phyloP scores from a whole-genome alignment of 2,329 filamentous ascomycete genomes.

The Botrytis deweyae region DNA sequence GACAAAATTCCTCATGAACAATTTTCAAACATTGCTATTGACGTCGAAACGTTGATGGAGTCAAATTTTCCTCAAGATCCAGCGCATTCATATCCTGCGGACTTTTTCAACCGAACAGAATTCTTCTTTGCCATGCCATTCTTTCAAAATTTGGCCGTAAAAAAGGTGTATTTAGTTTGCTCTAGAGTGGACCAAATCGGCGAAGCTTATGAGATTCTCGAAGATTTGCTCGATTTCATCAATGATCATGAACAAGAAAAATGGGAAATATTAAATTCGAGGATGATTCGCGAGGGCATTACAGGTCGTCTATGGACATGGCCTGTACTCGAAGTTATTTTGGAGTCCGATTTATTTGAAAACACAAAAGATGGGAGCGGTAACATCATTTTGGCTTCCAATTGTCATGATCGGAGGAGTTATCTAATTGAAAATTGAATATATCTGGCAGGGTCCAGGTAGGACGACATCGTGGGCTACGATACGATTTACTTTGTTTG shows the following conservation, averaged over 20 bases:
- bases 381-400: neutral
- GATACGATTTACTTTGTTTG: neutral
- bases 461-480: neutral
- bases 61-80: neutral
- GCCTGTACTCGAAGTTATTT: neutral
- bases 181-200: neutral
- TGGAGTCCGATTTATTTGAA: neutral
- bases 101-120: rapidly evolving
- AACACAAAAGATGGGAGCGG: neutral
- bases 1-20: rapidly evolving
- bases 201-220: neutral
- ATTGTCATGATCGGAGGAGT: neutral
- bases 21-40: neutral
- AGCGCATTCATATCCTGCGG: rapidly evolving
- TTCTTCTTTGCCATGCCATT: neutral
- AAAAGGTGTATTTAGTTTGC: neutral
- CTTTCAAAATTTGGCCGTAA: rapidly evolving
- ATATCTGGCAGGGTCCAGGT: neutral
- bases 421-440: rapidly evolving
- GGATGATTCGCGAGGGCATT: too few relatives aligned
- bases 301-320: neutral
- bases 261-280: too few relatives aligned
- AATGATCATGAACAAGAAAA: too few relatives aligned
- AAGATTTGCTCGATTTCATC: too few relatives aligned
- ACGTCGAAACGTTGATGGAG: neutral